phyloP scores from a whole-genome alignment of 176 grass and related monocot genomes.

The Hordeum marinum region DNA sequence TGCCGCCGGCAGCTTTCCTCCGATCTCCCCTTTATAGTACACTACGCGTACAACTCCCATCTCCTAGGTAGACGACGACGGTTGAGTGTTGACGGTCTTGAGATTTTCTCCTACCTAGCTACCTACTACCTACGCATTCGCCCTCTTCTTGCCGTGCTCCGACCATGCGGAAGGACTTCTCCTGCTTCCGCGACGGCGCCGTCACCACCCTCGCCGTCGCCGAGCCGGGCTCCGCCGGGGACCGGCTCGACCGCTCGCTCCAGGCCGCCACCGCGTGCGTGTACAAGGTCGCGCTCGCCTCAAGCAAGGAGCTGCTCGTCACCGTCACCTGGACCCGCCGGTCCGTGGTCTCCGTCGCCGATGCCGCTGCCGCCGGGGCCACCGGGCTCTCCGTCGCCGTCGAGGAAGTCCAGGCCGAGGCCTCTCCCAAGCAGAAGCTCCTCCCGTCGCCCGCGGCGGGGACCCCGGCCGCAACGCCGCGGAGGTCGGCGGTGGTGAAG shows the following conservation, averaged over 20 bases:
- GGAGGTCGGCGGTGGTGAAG: conserved; percentile 3
- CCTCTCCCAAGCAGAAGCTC: not conserved
- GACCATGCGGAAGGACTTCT: conserved; percentile 68
- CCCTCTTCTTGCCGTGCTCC: too few relatives aligned
- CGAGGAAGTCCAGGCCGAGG: conserved; percentile 15
- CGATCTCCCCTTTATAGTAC: not conserved
- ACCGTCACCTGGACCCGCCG: conserved; percentile 61
- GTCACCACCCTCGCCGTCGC: conserved; percentile 25
- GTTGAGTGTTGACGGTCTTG: not conserved
- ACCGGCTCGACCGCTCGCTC: conserved; percentile 46
- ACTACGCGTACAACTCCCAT: too few relatives aligned
- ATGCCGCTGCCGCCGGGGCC: not conserved
- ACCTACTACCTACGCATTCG: not conserved
- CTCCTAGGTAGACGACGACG: not conserved
- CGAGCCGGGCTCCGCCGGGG: not conserved
- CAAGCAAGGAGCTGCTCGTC: conserved; percentile 48
- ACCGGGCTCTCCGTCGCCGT: conserved; percentile 29
- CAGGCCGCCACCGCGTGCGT: conserved; percentile 34
- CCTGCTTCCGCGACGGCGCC: conserved; percentile 64
- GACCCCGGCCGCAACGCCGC: not conserved
- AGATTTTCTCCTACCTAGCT: not conserved
- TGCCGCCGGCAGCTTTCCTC: not conserved
- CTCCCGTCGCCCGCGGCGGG: not conserved
- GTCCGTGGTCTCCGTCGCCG: not conserved
- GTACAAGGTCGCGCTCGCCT: conserved; percentile 35